A percentile compares a stretch with the other conserved stretches of the same genome.
Evolutionary conservation across 768 basidiomycete species (phyloP).

Genomic region (Pisolithus orientalis): DNA sequence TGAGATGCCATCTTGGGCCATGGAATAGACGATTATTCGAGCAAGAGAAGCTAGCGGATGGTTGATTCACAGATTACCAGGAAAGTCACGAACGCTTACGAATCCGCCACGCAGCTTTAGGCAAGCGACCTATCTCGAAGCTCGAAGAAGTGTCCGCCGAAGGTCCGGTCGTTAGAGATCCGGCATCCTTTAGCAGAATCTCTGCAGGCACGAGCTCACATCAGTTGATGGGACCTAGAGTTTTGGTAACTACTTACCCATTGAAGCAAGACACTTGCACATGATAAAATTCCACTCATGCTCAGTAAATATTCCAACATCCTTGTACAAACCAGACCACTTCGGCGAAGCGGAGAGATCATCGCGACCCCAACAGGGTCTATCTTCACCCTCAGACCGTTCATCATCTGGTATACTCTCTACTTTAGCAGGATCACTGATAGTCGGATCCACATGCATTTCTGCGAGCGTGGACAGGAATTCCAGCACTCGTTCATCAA

Average conservation of each 20-base stretch:
- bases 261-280: constrained; percentile 73
- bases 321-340: constrained; percentile 33
- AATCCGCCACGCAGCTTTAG: constrained; percentile 55
- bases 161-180: constrained; percentile 70
- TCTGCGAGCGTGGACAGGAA: constrained; percentile 64
- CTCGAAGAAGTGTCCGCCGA: constrained; percentile 39
- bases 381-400: constrained; percentile 47
- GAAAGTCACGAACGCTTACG: constrained; percentile 30
- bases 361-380: constrained; percentile 40
- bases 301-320: constrained; percentile 86
- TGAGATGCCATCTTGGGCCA: constrained; percentile 71
- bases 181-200: constrained; percentile 66
- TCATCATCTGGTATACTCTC: constrained; percentile 52
- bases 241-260: constrained; percentile 42
- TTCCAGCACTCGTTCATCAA: constrained; percentile 74
- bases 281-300: constrained; percentile 79
- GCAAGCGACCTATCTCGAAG: constrained; percentile 33
- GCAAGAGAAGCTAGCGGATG: constrained; percentile 62
- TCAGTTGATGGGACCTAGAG: constrained; percentile 1
- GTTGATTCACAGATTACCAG: not conserved
- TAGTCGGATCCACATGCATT: constrained; percentile 68
- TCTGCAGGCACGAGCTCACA: constrained; percentile 33
- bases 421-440: constrained; percentile 68
- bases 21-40: constrained; percentile 82
- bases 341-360: not conserved